Base-by-base conservation (phyloP, 345 rosid species). In the Limnanthes douglasii region DNA sequence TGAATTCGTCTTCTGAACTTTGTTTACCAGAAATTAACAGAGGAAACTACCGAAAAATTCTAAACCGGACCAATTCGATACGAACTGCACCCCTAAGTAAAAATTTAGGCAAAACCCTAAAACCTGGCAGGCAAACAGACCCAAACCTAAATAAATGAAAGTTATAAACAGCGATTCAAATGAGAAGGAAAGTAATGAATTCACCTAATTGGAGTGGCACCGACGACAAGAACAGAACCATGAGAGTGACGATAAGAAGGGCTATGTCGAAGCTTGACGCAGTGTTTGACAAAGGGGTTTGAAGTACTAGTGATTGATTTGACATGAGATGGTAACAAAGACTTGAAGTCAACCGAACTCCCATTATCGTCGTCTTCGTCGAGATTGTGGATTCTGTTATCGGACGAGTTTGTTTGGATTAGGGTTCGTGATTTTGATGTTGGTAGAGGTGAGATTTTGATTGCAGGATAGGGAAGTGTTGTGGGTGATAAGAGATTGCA, bases 241-340 rank as follows among this genome's bases (percentile, higher is more conserved):
- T 83, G 84, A 21, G 72, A 48, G 60, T 77, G 84, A 34, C 97
- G 93, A 39, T 88, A 83, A 47, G 86, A 67, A 21, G 97, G 66
- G 71, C 65, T 73, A 24, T 58, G 76, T 4, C 68, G 70, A 30
- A 88, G 95, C 75, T 77, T 88, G 28, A 76, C 63, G 48, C 97
- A 88, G 66, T 83, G 95, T 56, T 77, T 83, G 18, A 88, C 73
- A 46, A 79, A 79, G 18, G 95, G 75, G 61, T 88, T 88, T 22
- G 92, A 53, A 11, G 86, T 57, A 60, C 95, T 79, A 2, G 73
- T 46, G 30, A 88, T 70, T 39, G 56, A 57, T 5, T 70, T 53
- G 12, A 75, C 60, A 48, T 66, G 69, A 18, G 62, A 57, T 9
- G 73, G 82, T 14, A 72, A 45, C 2, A 51, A 11, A 41, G 50